Evolutionary conservation across 345 rosid species (phyloP), one percentile per base, ranked within the genome.

Genomic region (Melaleuca alternifolia): DNA sequence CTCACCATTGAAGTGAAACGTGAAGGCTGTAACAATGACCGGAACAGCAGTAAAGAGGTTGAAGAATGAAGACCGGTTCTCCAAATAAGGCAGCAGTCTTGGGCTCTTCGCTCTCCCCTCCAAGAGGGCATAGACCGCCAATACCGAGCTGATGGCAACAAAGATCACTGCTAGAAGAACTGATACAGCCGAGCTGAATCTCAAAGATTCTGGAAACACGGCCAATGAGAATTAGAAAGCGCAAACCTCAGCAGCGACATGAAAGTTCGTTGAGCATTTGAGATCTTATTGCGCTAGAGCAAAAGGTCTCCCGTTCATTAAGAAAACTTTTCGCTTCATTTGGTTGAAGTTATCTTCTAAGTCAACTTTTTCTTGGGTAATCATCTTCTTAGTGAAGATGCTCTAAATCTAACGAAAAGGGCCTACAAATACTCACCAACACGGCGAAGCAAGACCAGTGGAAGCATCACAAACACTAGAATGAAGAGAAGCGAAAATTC

Each of bases 1-100:
- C 91, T 90, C 82, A 94, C 98, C 96, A 87, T 96, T 97, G 89
- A 96, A 97, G 90, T 97, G 99, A 88, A 96, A 97, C 5, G 96
- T 95, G 91, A 96, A 97, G 87, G 98, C 96, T 28, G 97, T 96
- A 9, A 97, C 97, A 23, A 96, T 94, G n/a, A 96, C 95, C 0
- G 99, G 99, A 50, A 95, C 96, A 50, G 97, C 96, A 37, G 98
- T 95, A 92, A 97, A 95, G 83, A 97, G 98, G 51, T 93, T 88
- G 11, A 95, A 94, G 92, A 96, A 91, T 0, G 97, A 94, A 65
- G 90, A 83, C 14, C 86, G 86, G 84, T 90, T 83, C 85, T 90
- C 92, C 56, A 97, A 83, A 6, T 88, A 62, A 0, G 99, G 99
- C 24, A 97, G 90, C 79, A 94, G 84, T 89, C 94, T 93, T 9